Conservation (phyloP, 1,284 basidiomycete genomes). For the Ganoderma lucidum region DNA sequence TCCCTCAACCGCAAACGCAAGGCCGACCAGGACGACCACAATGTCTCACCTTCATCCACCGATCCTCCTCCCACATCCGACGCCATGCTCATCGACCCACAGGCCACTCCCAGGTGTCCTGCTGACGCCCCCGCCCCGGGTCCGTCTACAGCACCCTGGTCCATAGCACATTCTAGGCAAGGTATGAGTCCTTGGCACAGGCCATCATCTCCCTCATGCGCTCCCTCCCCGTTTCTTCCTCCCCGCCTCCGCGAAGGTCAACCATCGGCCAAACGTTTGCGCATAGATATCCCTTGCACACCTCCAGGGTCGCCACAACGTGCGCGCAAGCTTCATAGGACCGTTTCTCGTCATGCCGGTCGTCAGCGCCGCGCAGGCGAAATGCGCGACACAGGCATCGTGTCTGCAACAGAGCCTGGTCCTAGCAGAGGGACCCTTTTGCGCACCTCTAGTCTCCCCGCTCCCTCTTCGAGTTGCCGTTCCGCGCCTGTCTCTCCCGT, state of each 20-base stretch:
- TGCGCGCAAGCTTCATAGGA: conserved; percentile 33
- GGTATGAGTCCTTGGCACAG: conserved; percentile 32
- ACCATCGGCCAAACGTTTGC: conserved; percentile 46
- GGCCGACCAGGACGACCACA: conserved; percentile 54
- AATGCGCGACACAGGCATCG: conserved; percentile 59
- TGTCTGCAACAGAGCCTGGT: conserved; percentile 54
- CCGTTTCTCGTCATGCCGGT: conserved; percentile 30
- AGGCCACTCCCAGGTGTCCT: conserved; percentile 47
- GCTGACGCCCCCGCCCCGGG: conserved; percentile 36
- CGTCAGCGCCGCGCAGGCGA: conserved; percentile 51
- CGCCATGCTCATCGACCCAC: conserved; percentile 41
- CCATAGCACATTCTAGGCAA: conserved; percentile 33
- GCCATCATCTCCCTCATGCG: conserved; percentile 38
- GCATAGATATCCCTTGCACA: conserved; percentile 43
- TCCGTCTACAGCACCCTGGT: conserved; percentile 39
- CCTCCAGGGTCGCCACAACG: conserved; percentile 35
- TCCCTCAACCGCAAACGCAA: conserved; percentile 60
- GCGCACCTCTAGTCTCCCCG: conserved; percentile 41
- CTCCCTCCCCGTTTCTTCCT: conserved; percentile 31
- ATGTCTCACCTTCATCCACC: conserved; percentile 35
- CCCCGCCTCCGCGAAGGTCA: conserved; percentile 39
- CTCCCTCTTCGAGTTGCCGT: conserved; percentile 33
- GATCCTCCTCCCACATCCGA: conserved; percentile 38
- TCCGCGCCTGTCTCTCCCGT: conserved; percentile 48
- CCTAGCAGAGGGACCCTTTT: conserved; percentile 47